Conservation (phyloP, 257 asterid genomes). For the Solanum etuberosum region DNA sequence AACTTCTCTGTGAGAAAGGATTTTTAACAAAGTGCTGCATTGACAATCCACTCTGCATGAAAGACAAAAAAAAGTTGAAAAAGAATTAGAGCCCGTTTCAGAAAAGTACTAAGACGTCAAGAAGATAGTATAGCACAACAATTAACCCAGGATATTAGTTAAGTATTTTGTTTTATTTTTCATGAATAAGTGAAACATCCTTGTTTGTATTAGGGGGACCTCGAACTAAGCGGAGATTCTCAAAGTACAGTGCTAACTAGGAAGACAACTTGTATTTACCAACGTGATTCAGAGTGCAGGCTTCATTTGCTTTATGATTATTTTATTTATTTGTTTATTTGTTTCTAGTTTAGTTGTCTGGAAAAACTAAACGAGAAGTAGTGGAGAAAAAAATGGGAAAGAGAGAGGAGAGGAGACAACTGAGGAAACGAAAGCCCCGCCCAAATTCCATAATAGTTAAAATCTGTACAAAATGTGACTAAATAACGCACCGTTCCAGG, state of each 20-base stretch:
- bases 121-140: not conserved
- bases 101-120: not conserved
- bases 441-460: constrained; percentile 16
- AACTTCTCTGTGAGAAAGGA: constrained; percentile 65
- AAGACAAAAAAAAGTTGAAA: not conserved
- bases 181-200: not conserved
- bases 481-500: constrained; percentile 93
- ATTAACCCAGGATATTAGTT: not conserved
- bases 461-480: constrained; percentile 39
- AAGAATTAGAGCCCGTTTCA: not conserved
- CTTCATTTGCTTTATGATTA: not conserved
- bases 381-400: not conserved
- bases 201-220: not conserved
- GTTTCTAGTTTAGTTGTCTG: not conserved
- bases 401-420: not conserved
- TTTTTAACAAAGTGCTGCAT: constrained; percentile 57
- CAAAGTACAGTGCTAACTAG: not conserved
- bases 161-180: not conserved
- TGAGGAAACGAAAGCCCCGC: not conserved
- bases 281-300: not conserved
- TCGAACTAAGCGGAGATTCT: not conserved
- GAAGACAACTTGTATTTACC: not conserved
- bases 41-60: constrained; percentile 58
- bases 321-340: not conserved
- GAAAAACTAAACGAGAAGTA: not conserved